These are phyloP conservation scores for Blastocystis hominis DNA, from an alignment of 352 stramenopile genomes.

Conservation along the genomic window DNA sequence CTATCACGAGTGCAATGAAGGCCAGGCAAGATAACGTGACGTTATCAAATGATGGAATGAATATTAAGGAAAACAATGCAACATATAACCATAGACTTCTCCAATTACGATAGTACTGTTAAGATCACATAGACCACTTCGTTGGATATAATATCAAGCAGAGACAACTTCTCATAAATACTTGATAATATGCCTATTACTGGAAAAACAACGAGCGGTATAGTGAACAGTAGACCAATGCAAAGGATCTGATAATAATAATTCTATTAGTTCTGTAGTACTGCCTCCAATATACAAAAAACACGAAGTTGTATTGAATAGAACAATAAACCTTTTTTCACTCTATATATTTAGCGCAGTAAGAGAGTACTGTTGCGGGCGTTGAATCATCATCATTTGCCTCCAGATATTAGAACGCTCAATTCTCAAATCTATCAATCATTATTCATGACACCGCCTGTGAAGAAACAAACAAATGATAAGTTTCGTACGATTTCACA, in stretches of 20 bases:
- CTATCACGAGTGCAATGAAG: neutral
- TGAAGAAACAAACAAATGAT: neutral
- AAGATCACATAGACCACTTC: neutral
- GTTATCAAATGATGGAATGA: conserved; percentile 11
- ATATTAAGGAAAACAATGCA: conserved; percentile 4
- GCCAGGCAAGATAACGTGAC: neutral
- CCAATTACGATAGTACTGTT: neutral
- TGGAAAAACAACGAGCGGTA: neutral
- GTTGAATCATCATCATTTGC: too few relatives aligned
- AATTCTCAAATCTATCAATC: too few relatives aligned
- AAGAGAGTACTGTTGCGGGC: too few relatives aligned
- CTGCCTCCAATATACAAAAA: neutral
- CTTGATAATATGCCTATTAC: too few relatives aligned
- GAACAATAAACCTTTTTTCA: too few relatives aligned
- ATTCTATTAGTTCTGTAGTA: neutral
- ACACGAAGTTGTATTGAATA: neutral
- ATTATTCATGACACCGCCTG: too few relatives aligned
- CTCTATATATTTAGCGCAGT: too few relatives aligned
- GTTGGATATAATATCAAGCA: neutral
- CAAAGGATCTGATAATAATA: neutral
- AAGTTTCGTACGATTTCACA: neutral
- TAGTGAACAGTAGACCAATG: neutral
- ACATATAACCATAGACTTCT: neutral
- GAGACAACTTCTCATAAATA: neutral
- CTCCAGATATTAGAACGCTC: too few relatives aligned